Evolutionary conservation across 805 yeast species (phyloP), one percentile per base, ranked within the genome.

Genomic region (Starmerella bombicola): DNA sequence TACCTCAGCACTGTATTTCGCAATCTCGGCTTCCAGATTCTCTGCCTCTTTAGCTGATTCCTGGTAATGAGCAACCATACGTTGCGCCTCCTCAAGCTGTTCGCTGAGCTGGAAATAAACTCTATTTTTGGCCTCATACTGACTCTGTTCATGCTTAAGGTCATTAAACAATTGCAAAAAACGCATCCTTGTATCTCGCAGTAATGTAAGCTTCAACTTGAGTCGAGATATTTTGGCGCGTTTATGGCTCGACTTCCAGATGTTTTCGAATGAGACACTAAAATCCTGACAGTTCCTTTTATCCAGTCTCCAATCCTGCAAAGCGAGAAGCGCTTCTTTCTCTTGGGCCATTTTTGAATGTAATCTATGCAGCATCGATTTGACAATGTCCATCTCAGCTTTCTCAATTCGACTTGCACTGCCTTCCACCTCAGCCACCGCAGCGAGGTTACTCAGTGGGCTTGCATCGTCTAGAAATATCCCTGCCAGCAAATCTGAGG

Each of bases 141-240:
- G 25, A 25, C 35, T 21, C 25, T 32, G 25, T 25, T 32, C 35
- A 21, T 32, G 35, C 10, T n/a, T 19, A 10, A 32, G 5, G 35
- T 32, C 35, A 21, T 32, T 32, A 19, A 20, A 25, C 25, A 20
- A 25, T 25, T 32, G 35, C 35, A 32, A 6, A 12, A 32, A 17
- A 9, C n/a, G 23, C 23, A 32, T 19, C 5, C 35, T 6, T 9
- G 20, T n/a, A n/a, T 32, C 35, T 7, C 35, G 35, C n/a, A 32
- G 35, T 12, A n/a, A 25, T 4, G 17, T 12, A 16, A 19, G 21
- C 25, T 15, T 13, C 5, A 12, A 12, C 26, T 17, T 19, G 25
- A 5, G n/a, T 5, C 5, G 13, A 9, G 35, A 19, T 9, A 32
- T 6, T 16, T 32, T 25, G n/a, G 21, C 35, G 5, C 25, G 23